A percentile compares a stretch with the other conserved stretches of the same genome.
Conservation (phyloP, 2,329 filamentous ascomycete species). For the Fusarium agapanthi region DNA sequence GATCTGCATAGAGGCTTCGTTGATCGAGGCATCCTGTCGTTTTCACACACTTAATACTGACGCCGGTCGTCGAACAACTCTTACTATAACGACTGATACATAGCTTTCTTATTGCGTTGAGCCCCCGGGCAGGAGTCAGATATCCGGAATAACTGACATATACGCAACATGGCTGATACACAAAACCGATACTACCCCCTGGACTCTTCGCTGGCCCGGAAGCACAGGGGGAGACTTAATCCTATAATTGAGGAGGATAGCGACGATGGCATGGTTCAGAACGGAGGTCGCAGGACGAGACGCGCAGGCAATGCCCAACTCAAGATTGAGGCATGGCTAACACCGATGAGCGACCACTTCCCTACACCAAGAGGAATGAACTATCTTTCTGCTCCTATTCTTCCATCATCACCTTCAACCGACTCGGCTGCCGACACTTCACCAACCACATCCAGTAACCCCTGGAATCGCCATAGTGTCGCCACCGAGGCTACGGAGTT, state of each 20-base stretch:
- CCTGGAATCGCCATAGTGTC: slow-evolving; percentile 70
- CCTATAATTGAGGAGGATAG: slow-evolving; percentile 69
- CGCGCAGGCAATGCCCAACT: slow-evolving; percentile 52
- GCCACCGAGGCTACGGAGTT: slow-evolving; percentile 76
- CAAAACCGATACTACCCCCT: slow-evolving; percentile 53
- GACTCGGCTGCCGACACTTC: slow-evolving; percentile 62
- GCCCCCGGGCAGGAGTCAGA: slow-evolving; percentile 30
- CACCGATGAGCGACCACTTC: slow-evolving; percentile 71
- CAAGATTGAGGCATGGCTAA: slow-evolving; percentile 67
- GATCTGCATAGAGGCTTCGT: slow-evolving; percentile 50
- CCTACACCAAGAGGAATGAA: slow-evolving; percentile 75
- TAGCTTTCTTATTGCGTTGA: slow-evolving; percentile 23
- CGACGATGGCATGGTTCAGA: slow-evolving; percentile 48
- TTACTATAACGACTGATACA: slow-evolving; percentile 39
- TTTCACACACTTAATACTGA: slow-evolving; percentile 42
- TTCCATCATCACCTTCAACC: slow-evolving; percentile 68
- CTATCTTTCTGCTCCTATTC: slow-evolving; percentile 69
- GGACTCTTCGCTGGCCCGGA: slow-evolving; percentile 66
- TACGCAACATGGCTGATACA: slow-evolving; percentile 58
- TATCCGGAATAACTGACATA: slow-evolving; percentile 46
- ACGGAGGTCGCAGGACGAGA: slow-evolving; percentile 36
- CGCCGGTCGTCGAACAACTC: slow-evolving; percentile 49
- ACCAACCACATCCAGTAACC: slow-evolving; percentile 64
- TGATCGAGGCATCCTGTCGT: slow-evolving; percentile 57
- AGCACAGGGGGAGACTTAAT: slow-evolving; percentile 65